Conservation (phyloP, 345 rosid species). For the Streptanthus diversifolius region DNA sequence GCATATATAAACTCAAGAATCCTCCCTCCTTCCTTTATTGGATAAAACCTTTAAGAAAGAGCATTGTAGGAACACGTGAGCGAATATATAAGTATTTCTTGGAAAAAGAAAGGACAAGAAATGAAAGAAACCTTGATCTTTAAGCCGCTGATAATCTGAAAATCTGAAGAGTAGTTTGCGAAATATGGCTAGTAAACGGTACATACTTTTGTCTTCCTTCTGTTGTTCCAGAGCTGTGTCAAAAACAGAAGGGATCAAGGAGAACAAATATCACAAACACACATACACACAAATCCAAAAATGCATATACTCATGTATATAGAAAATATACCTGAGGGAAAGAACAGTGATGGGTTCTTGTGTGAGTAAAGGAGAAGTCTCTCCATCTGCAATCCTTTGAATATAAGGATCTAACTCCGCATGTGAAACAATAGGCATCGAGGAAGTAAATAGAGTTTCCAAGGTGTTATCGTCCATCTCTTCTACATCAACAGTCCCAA, state of each 20-base stretch:
- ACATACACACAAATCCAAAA: background rate
- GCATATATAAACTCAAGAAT: constrained; percentile 86
- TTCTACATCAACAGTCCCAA: constrained; percentile 44
- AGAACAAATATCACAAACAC: background rate
- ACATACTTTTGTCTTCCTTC: constrained; percentile 84
- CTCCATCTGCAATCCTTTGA: constrained; percentile 84
- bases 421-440: constrained; percentile 81
- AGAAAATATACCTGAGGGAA: constrained; percentile 60
- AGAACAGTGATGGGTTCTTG: constrained; percentile 62
- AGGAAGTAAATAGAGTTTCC: constrained; percentile 63
- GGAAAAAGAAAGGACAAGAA: background rate
- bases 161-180: constrained; percentile 73
- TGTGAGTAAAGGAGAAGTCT: constrained; percentile 66
- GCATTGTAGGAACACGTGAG: background rate
- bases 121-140: constrained; percentile 61
- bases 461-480: constrained; percentile 54
- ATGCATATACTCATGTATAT: background rate
- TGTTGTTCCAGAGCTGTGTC: constrained; percentile 83
- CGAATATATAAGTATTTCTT: background rate
- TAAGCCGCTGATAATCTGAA: constrained; percentile 83
- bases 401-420: constrained; percentile 79
- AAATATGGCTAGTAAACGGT: constrained; percentile 75
- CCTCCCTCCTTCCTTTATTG: constrained; percentile 76
- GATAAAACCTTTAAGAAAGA: constrained; percentile 50
- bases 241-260: background rate